Base-by-base conservation (phyloP, 768 basidiomycete genomes). In the Infundibulicybe gibba region DNA sequence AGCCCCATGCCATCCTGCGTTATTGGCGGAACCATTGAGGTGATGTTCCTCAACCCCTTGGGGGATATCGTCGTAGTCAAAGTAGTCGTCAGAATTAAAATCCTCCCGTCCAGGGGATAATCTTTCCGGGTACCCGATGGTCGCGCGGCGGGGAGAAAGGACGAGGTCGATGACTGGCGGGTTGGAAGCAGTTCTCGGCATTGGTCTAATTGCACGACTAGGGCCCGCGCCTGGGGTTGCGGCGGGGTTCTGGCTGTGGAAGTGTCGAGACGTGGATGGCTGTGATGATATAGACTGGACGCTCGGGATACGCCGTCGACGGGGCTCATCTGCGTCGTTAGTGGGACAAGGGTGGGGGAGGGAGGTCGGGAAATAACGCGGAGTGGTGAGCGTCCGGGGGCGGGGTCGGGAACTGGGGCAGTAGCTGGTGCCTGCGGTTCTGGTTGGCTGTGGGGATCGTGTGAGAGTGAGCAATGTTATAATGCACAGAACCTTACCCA, bases 401-500 rank as follows among this genome's bases (percentile, higher is more conserved):
- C n/a, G 45, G 38, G 46, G 31, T 50, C 20, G 53, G 59, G 43
- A 50, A 34, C 49, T 40, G 38, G 40, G 19, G 46, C 50, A n/a
- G n/a, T n/a, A n/a, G n/a, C n/a, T 15, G 51, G 53, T 8, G 47
- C 46, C 25, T 49, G 50, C 30, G 40, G 51, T 44, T 46, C 35
- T 12, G 53, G 47, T 49, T 46, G 47, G 35, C 35, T 38, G 35
- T 4, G 54, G 53, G 40, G 47, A 41, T 25, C n/a, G 55, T 56
- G 44, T 58, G 50, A 56, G 33, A 53, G 50, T n/a, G 51, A 41
- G 45, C 12, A 49, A 33, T 30, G 32, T 25, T 33, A 21, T 20
- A n/a, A 33, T 30, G 51, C 37, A 13, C 41, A 45, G 19, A 46
- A 21, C 58, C 77, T 60, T 62, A 90, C 93, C 89, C 83, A 59